phyloP scores from a whole-genome alignment of 2,329 filamentous ascomycete genomes.

The Dothistroma pini region DNA sequence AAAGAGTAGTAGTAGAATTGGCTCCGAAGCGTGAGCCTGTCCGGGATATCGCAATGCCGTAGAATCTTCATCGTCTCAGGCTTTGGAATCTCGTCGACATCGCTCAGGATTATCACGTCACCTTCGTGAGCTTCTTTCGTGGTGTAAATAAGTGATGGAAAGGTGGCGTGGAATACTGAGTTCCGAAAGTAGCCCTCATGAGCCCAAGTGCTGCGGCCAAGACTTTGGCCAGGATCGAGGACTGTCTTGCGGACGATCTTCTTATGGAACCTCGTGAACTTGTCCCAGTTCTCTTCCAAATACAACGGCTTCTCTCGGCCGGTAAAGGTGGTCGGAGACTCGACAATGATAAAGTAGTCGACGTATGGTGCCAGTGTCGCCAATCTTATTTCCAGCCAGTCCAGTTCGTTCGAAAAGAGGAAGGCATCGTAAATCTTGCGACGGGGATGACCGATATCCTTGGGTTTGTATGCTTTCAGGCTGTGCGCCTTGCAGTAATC shows the following conservation, averaged over 20 bases:
- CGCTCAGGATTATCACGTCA: conserved; percentile 58
- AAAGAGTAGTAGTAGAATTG: conserved; percentile 33
- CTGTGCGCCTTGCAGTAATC: conserved; percentile 1
- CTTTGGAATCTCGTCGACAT: conserved; percentile 58
- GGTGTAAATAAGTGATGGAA: conserved; percentile 46
- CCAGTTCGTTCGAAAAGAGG: conserved; percentile 61
- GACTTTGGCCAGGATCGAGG: conserved; percentile 40
- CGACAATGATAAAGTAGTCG: conserved; percentile 64
- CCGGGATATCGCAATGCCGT: conserved; percentile 27
- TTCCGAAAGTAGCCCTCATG: conserved; percentile 55
- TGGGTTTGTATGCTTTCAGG: not conserved
- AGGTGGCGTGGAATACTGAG: conserved; percentile 56
- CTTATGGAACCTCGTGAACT: conserved; percentile 52
- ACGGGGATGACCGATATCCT: conserved; percentile 7
- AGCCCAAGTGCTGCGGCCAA: conserved; percentile 46
- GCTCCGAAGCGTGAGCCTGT: conserved; percentile 27
- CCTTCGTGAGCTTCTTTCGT: conserved; percentile 42
- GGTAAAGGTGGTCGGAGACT: conserved; percentile 58
- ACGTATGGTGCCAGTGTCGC: conserved; percentile 56
- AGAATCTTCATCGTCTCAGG: conserved; percentile 26
- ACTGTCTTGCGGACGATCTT: conserved; percentile 61
- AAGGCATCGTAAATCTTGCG: conserved; percentile 60
- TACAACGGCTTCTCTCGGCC: conserved; percentile 53
- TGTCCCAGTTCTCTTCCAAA: conserved; percentile 51
- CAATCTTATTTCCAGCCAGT: conserved; percentile 63